phyloP scores from a whole-genome alignment of 441 rosid genomes.

The Biscutella laevigata region DNA sequence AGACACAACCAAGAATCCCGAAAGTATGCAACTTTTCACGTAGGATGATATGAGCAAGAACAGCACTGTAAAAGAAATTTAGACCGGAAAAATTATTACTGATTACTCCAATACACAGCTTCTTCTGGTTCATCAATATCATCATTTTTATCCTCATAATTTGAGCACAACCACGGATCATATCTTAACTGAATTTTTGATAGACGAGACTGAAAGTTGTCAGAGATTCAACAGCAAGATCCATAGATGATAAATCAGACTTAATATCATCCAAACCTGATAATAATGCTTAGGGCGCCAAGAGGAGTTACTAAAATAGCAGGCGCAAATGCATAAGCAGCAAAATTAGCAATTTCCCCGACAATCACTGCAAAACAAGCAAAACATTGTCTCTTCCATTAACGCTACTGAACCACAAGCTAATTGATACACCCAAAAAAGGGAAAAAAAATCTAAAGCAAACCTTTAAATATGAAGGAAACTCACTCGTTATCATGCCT shows the following conservation, averaged over 20 bases:
- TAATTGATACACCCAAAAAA: background rate
- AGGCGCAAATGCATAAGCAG: slow-evolving; percentile 58
- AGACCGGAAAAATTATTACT: background rate
- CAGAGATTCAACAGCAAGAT: background rate
- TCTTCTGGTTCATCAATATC: background rate
- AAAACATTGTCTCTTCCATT: slow-evolving; percentile 2
- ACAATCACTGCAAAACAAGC: slow-evolving; percentile 39
- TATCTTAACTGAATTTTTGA: background rate
- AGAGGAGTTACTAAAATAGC: slow-evolving; percentile 61
- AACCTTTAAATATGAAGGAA: slow-evolving; percentile 15
- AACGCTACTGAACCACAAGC: slow-evolving; percentile 1
- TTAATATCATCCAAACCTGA: slow-evolving; percentile 33
- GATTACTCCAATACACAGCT: background rate
- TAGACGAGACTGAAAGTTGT: background rate
- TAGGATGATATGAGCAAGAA: slow-evolving; percentile 45
- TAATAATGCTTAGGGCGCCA: slow-evolving; percentile 56
- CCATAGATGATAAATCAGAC: no score
- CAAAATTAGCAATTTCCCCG: slow-evolving; percentile 58
- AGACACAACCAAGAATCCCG: slow-evolving; percentile 52
- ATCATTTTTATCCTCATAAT: background rate
- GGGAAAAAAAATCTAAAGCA: background rate
- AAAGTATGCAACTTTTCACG: slow-evolving; percentile 42
- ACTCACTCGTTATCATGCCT: slow-evolving; percentile 66
- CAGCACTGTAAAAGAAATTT: slow-evolving; percentile 39
- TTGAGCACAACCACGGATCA: background rate